Evolutionary conservation across 371 early-diverging fungal genomes (phyloP).

Genomic region (Mucor circinelloides): DNA sequence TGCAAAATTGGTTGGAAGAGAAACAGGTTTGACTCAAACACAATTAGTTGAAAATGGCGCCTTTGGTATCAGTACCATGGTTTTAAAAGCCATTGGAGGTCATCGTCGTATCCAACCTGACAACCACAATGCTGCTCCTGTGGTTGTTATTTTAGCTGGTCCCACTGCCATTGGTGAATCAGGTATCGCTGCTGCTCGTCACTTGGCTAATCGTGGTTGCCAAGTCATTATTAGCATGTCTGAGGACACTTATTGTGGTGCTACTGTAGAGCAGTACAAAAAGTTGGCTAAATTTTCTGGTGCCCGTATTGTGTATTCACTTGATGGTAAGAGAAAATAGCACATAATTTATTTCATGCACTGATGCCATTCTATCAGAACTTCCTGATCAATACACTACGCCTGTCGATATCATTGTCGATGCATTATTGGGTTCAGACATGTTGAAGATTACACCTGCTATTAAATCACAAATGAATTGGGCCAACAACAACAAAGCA

Average conservation of each 20-base stretch:
- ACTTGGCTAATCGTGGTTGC: slow-evolving; percentile 79
- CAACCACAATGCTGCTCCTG: slow-evolving; percentile 76
- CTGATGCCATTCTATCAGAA: slow-evolving; percentile 12
- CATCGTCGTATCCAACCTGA: slow-evolving; percentile 70
- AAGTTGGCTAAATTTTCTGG: slow-evolving; percentile 37
- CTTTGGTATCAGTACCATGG: slow-evolving; percentile 72
- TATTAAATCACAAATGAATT: slow-evolving; percentile 56
- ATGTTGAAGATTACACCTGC: slow-evolving; percentile 3
- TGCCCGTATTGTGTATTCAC: slow-evolving; percentile 28
- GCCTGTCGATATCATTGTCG: slow-evolving; percentile 81
- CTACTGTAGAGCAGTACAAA: slow-evolving; percentile 23
- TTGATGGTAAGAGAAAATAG: slow-evolving; percentile 27
- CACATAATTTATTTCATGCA: too few species aligned
- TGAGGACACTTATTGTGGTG: slow-evolving; percentile 10
- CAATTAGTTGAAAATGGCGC: slow-evolving; percentile 86
- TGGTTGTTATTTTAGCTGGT: slow-evolving; percentile 74
- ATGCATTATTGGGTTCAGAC: slow-evolving; percentile 68
- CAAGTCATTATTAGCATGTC: slow-evolving; percentile 65
- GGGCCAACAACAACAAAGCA: slow-evolving; percentile 76
- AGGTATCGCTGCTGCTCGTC: slow-evolving; percentile 75
- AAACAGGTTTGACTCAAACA: slow-evolving; percentile 66
- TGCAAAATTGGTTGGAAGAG: slow-evolving; percentile 58
- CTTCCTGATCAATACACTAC: slow-evolving; percentile 55
- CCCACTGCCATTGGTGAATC: slow-evolving; percentile 78
- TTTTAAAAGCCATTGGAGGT: slow-evolving; percentile 73